These are phyloP conservation scores for Paraphaeosphaeria minitans DNA, from an alignment of 2,329 filamentous ascomycete species.

Conservation along the genomic window DNA sequence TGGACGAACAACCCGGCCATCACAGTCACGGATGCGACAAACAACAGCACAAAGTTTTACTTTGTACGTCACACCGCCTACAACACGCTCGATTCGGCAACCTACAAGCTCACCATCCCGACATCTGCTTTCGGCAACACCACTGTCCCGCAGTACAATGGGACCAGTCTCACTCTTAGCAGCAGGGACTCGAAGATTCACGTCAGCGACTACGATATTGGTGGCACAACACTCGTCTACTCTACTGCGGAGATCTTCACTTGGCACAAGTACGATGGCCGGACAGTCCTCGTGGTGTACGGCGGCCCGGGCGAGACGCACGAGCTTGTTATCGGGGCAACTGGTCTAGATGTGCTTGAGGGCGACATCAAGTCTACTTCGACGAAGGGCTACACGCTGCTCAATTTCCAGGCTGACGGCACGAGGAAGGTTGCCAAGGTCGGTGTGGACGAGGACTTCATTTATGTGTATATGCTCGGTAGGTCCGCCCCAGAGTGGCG, in stretches of 20 bases:
- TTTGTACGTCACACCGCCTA: constrained; percentile 70
- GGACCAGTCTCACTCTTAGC: constrained; percentile 59
- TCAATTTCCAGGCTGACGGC: constrained; percentile 62
- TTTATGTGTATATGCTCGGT: constrained; percentile 64
- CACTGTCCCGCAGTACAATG: constrained; percentile 64
- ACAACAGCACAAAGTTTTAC: constrained; percentile 64
- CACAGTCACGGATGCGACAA: constrained; percentile 66
- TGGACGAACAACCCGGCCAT: constrained; percentile 54
- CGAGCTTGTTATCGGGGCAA: constrained; percentile 60
- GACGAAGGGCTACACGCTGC: constrained; percentile 52
- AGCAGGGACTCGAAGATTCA: constrained; percentile 71
- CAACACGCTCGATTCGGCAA: constrained; percentile 60
- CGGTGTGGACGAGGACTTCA: constrained; percentile 43
- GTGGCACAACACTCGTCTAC: constrained; percentile 65
- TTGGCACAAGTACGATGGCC: constrained; percentile 66
- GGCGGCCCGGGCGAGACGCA: constrained; percentile 66
- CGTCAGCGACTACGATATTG: constrained; percentile 69
- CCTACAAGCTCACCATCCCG: constrained; percentile 67
- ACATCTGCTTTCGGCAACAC: constrained; percentile 62
- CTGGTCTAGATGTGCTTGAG: constrained; percentile 46
- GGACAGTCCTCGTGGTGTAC: constrained; percentile 68
- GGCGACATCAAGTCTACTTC: constrained; percentile 48
- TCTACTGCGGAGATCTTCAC: constrained; percentile 72
- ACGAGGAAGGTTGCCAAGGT: constrained; percentile 60
- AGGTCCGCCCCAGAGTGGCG: constrained; percentile 24